Evolutionary conservation across 1,284 basidiomycete genomes (phyloP).

Genomic region (Marasmius oreades): DNA sequence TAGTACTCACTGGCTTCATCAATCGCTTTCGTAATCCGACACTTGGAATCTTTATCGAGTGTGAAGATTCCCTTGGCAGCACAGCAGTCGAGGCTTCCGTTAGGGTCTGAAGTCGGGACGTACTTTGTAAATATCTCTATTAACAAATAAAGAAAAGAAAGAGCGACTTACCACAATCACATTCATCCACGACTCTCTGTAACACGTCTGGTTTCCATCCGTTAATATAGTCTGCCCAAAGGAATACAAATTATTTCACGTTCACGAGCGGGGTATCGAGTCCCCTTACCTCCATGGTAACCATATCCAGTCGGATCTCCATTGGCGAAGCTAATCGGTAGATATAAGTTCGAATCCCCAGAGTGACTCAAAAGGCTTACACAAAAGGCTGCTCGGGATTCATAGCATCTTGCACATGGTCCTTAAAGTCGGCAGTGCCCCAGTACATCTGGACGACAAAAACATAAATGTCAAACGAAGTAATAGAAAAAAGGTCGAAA

Average conservation of each 20-base stretch:
- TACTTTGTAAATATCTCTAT: too few relatives aligned
- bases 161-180: slow-evolving; percentile 36
- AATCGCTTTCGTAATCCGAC: slow-evolving; percentile 12
- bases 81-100: slow-evolving; percentile 13
- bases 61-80: slow-evolving; percentile 14
- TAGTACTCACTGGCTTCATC: slow-evolving; percentile 13
- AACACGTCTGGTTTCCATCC: slow-evolving; percentile 47
- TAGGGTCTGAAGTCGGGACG: slow-evolving; percentile 2
- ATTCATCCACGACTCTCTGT: slow-evolving; percentile 40
- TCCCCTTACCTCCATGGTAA: slow-evolving; percentile 40
- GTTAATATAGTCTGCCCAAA: slow-evolving; percentile 42
- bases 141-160: background rate
- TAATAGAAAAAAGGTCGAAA: too few relatives aligned
- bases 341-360: background rate
- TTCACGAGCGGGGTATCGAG: background rate
- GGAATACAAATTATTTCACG: background rate
- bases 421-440: slow-evolving; percentile 32
- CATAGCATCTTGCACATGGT: slow-evolving; percentile 32
- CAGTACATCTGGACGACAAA: slow-evolving; percentile 35
- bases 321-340: slow-evolving; percentile 29
- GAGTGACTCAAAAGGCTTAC: slow-evolving; percentile 24
- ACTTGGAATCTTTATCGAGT: slow-evolving; percentile 11
- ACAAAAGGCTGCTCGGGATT: slow-evolving; percentile 42
- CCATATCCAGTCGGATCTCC: slow-evolving; percentile 50
- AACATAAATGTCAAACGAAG: background rate